Evolutionary conservation across 2,329 filamentous ascomycete species (phyloP), one percentile per base, ranked within the genome.

Genomic region (Chrysosporium queenslandicum): DNA sequence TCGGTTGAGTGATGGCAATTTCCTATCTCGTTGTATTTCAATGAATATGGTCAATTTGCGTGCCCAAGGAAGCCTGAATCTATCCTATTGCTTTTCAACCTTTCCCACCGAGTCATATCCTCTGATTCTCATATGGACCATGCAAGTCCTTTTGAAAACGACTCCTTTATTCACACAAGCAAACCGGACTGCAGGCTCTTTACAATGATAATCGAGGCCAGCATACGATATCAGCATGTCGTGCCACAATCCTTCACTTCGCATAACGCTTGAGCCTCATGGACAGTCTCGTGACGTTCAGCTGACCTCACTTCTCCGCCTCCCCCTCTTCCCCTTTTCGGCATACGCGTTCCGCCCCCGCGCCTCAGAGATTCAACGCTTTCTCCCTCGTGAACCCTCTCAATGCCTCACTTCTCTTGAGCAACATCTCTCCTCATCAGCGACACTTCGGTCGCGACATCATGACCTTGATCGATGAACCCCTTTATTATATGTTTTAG

Each of bases 331-430:
- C 18, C 50, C 50, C 29, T 42, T 52, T 52, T 52, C 9, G 50
- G 50, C 23, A n/a, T 40, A 47, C 50, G 50, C 42, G 50, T 46
- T 47, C 36, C 21, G 16, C 34, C 12, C 16, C n/a, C n/a, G n/a
- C 23, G 34, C 25, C 27, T 7, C 21, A n/a, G 30, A 6, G 46
- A 16, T 49, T 39, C n/a, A 9, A 30, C 14, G 18, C 11, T 27
- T 12, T 23, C 18, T 18, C 16, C 27, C 48, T 37, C 37, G 39
- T 14, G 39, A 45, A 45, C 9, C 20, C 20, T 2, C 21, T 8
- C 39, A 43, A 51, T 43, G 40, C 41, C 29, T 51, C 49, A 51
- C 39, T 39, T 51, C 49, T 36, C 16, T n/a, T 37, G 30, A 36
- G 6, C 49, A 20, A 39, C 39, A 45, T 37, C 39, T 30, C n/a